Evolutionary conservation across 495 filamentous ascomycete species (phyloP).

Genomic region (Diplogelasinospora grovesii): DNA sequence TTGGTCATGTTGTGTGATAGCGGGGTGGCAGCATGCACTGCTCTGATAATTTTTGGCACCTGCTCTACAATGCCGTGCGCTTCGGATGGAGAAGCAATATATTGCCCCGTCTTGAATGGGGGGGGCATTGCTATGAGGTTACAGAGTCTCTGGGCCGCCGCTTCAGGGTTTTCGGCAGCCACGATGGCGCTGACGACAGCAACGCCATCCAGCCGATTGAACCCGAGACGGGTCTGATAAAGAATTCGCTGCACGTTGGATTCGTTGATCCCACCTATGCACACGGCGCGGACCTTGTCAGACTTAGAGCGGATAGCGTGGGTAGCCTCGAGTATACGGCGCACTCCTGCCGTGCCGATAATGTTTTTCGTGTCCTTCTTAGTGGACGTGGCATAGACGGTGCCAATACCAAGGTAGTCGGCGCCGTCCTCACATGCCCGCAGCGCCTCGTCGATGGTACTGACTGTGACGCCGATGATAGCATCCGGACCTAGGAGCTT

Average conservation of each 20-base stretch:
- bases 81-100: too few species aligned
- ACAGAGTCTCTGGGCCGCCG: slow-evolving; percentile 50
- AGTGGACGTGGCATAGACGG: slow-evolving; percentile 71
- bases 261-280: slow-evolving; percentile 83
- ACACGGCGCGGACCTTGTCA: slow-evolving; percentile 54
- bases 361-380: slow-evolving; percentile 74
- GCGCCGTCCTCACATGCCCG: slow-evolving; percentile 64
- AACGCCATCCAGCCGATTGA: slow-evolving; percentile 63
- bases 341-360: slow-evolving; percentile 73
- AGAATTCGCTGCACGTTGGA: slow-evolving; percentile 68
- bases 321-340: slow-evolving; percentile 50
- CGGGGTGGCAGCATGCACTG: slow-evolving; percentile 55
- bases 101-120: too few species aligned
- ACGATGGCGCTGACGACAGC: slow-evolving; percentile 90
- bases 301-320: too few species aligned
- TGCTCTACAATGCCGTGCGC: slow-evolving; percentile 44
- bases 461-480: slow-evolving; percentile 65
- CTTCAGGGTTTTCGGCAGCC: slow-evolving; percentile 56
- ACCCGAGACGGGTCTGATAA: slow-evolving; percentile 48
- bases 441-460: slow-evolving; percentile 58
- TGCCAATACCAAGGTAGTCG: slow-evolving; percentile 84
- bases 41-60: slow-evolving; percentile 51
- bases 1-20: slow-evolving; percentile 97
- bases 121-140: slow-evolving; percentile 36
- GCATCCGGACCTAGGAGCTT: slow-evolving; percentile 62